These are phyloP conservation scores for Yamadazyma blattariae DNA, from an alignment of 1,139 yeast species.

Conservation along the genomic window DNA sequence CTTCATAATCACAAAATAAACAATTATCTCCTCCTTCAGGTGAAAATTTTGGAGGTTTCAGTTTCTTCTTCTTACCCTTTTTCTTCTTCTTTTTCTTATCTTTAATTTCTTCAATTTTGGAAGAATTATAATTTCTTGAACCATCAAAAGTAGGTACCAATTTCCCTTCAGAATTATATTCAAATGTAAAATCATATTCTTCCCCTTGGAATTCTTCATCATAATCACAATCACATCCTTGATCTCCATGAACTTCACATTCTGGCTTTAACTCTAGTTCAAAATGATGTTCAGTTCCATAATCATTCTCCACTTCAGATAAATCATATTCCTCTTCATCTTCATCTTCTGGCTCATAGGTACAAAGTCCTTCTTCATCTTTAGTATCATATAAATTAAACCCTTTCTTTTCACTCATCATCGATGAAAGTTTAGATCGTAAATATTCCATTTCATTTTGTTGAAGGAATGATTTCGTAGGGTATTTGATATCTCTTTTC, in stretches of 20 bases:
- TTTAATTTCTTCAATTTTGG: constrained; percentile 9
- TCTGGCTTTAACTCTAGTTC: constrained; percentile 40
- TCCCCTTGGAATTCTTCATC: constrained; percentile 27
- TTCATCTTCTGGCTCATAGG: constrained; percentile 10
- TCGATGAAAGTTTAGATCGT: constrained; percentile 68
- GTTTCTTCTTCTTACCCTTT: constrained; percentile 9
- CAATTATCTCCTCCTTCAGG: constrained; percentile 14
- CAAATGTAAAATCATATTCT: constrained; percentile 45
- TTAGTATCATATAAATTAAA: constrained; percentile 39
- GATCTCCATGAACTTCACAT: constrained; percentile 30
- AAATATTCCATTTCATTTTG: constrained; percentile 33
- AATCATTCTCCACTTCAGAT: constrained; percentile 27
- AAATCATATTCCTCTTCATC: constrained; percentile 25
- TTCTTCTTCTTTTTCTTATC: constrained; percentile 9
- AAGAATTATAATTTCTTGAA: constrained; percentile 30
- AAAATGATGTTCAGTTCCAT: constrained; percentile 35
- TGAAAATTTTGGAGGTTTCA: constrained; percentile 6
- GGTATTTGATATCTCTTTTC: constrained; percentile 6
- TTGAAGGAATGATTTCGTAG: constrained; percentile 20
- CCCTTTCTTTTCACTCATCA: constrained; percentile 77
- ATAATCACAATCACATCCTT: constrained; percentile 31
- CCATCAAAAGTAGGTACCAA: constrained; percentile 41
- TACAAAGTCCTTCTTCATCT: constrained; percentile 40
- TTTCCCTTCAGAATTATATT: constrained; percentile 42
- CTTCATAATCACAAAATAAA: constrained; percentile 17